Evolutionary conservation across 768 basidiomycete species (phyloP).

Genomic region (Pleurotus tuber-regium): DNA sequence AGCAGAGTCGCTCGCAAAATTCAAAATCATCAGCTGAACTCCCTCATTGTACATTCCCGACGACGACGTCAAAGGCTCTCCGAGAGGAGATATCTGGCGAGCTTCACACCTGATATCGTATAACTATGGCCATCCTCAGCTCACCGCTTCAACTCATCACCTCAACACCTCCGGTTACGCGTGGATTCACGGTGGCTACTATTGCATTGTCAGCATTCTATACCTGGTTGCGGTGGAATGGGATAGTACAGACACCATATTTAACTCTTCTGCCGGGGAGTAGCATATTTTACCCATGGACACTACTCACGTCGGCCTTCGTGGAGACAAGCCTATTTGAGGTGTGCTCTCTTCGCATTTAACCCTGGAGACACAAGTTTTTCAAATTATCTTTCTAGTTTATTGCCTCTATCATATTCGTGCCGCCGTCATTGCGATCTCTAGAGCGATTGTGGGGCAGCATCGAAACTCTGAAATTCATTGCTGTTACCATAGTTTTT

Average conservation of each 20-base stretch:
- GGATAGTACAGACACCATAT: constrained; percentile 50
- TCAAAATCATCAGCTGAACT: background rate
- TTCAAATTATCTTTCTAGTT: constrained; percentile 64
- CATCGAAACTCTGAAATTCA: constrained; percentile 83
- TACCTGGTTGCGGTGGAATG: constrained; percentile 63
- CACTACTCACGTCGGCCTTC: constrained; percentile 82
- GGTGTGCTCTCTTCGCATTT: too few species aligned
- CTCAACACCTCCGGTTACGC: constrained; percentile 79
- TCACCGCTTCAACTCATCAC: constrained; percentile 67
- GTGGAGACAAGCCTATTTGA: constrained; percentile 84
- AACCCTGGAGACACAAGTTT: too few species aligned
- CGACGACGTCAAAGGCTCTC: constrained; percentile 3
- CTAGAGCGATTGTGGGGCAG: constrained; percentile 95
- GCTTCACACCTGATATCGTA: constrained; percentile 11
- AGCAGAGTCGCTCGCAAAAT: too few species aligned
- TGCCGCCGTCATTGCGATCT: constrained; percentile 85
- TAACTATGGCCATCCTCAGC: constrained; percentile 70
- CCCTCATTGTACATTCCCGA: background rate
- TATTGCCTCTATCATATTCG: constrained; percentile 66
- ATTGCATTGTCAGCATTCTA: constrained; percentile 56
- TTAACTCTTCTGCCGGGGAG: constrained; percentile 80
- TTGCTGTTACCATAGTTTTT: constrained; percentile 68
- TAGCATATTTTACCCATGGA: constrained; percentile 89
- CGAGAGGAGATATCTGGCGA: constrained; percentile 13
- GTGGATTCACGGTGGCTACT: constrained; percentile 64